A percentile compares a stretch with the other conserved stretches of the same genome.
phyloP scores from a whole-genome alignment of 2,329 filamentous ascomycete species.

The Hypoxylon sp. region DNA sequence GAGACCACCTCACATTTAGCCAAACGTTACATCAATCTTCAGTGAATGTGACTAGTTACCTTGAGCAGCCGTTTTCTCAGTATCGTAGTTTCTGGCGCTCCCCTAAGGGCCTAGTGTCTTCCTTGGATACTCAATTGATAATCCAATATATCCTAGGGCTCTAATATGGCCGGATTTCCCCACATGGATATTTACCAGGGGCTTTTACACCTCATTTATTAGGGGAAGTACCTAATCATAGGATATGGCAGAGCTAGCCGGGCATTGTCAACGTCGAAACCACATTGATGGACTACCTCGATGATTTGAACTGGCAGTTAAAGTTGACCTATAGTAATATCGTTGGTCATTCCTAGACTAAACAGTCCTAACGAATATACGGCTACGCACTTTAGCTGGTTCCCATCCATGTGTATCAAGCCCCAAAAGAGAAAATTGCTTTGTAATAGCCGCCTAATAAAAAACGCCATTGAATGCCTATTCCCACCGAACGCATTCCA shows the following conservation, averaged over 20 bases:
- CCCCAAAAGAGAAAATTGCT: constrained; percentile 18
- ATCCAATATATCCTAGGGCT: too few relatives aligned
- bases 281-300: not conserved
- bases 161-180: too few relatives aligned
- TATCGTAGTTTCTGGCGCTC: not conserved
- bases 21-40: too few relatives aligned
- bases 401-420: constrained; percentile 8
- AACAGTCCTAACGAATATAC: constrained; percentile 10
- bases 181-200: too few relatives aligned
- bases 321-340: constrained; percentile 20
- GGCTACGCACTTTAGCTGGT: constrained; percentile 20
- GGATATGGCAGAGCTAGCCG: too few relatives aligned
- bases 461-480: constrained; percentile 37
- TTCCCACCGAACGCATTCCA: constrained; percentile 22
- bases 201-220: too few relatives aligned
- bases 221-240: too few relatives aligned
- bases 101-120: not conserved
- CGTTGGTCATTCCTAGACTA: constrained; percentile 26
- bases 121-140: too few relatives aligned
- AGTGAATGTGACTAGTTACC: too few relatives aligned
- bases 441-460: constrained; percentile 23
- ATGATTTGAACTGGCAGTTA: constrained; percentile 8
- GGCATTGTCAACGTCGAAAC: too few relatives aligned
- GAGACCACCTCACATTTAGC: too few relatives aligned
- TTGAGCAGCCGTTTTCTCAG: too few relatives aligned